Evolutionary conservation across 2,329 filamentous ascomycete species (phyloP), one percentile per base, ranked within the genome.

Genomic region (Decorospora gaudefroyi): DNA sequence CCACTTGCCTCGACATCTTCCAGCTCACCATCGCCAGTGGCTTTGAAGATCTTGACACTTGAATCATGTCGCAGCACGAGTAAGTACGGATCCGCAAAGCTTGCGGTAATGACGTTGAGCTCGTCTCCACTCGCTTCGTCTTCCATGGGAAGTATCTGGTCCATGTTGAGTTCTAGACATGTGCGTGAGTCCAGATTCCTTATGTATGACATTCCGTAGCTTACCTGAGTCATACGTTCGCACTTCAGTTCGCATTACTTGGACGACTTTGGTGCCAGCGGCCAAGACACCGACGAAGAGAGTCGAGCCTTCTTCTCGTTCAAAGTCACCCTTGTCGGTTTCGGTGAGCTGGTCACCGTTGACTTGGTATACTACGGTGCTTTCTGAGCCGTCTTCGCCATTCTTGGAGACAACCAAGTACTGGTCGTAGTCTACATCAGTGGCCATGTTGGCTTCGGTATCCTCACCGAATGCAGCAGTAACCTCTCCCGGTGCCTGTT

Each of bases 91-190:
- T 97, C 92, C 13, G 82, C 82, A 59, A 97, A 91, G 65, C 88
- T 95, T 25, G 88, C 87, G 61, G 84, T 87, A 31, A 90, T 75
- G 28, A 93, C 86, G 39, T 85, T 80, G 4, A 89, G 85, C 60
- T 96, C 89, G 13, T 82, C 85, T 9, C 87, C 90, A 0, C 86
- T 91, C 53, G 93, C 61, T 35, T 67, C 93, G 59, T 97, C 93
- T 50, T 89, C 82, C 80, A 97, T 90, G 1, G 91, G 90, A 35
- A 96, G 80, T 41, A 99, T 97, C 63, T 97, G 92, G 31, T 86
- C 85, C 39, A 99, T 79, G 8, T 87, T 88, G 46, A 99, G 81
- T 68, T 95, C 89, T 90, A 25, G 2, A 11, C 6, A 8, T 17
- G 2, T 2, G 13, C 9, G 13, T 45, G 28, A 45, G 18, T 18